A percentile compares a stretch with the other conserved stretches of the same genome.
These are phyloP conservation scores for Penicillium rolfsii DNA, from an alignment of 2,329 filamentous ascomycete species.

Conservation along the genomic window DNA sequence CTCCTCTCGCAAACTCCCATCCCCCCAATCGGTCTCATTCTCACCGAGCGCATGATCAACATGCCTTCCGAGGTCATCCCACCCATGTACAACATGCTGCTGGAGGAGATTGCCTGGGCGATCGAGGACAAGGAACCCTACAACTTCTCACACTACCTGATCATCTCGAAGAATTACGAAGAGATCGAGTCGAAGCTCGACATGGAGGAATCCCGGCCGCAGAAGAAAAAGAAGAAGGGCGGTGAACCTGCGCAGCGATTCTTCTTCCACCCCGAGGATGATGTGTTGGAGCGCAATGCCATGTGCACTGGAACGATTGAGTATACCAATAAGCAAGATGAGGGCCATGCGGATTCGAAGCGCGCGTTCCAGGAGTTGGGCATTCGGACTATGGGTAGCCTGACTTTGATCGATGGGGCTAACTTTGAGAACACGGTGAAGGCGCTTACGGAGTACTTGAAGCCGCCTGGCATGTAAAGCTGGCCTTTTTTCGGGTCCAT, in stretches of 20 bases:
- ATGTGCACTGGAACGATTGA: conserved; percentile 70
- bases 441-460: conserved; percentile 73
- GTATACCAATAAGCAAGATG: conserved; percentile 76
- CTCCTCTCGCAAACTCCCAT: conserved; percentile 59
- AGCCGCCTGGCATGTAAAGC: conserved; percentile 4
- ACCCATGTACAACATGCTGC: conserved; percentile 91
- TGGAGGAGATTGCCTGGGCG: conserved; percentile 87
- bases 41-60: conserved; percentile 95
- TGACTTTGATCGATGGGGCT: conserved; percentile 81
- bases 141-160: conserved; percentile 87
- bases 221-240: conserved; percentile 68
- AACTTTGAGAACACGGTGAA: conserved; percentile 78
- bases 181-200: conserved; percentile 84
- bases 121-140: conserved; percentile 91
- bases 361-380: conserved; percentile 92
- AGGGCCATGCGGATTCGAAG: conserved; percentile 85
- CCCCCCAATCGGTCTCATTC: conserved; percentile 74
- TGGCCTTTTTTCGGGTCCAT: neutral
- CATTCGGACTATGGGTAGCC: conserved; percentile 77
- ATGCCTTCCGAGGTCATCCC: conserved; percentile 92
- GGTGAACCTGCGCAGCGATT: conserved; percentile 62
- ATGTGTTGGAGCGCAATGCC: conserved; percentile 79
- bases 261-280: conserved; percentile 96
- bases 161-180: conserved; percentile 88
- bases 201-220: conserved; percentile 62